Evolutionary conservation across 2,329 filamentous ascomycete species (phyloP).

Genomic region (Calonectria montana): DNA sequence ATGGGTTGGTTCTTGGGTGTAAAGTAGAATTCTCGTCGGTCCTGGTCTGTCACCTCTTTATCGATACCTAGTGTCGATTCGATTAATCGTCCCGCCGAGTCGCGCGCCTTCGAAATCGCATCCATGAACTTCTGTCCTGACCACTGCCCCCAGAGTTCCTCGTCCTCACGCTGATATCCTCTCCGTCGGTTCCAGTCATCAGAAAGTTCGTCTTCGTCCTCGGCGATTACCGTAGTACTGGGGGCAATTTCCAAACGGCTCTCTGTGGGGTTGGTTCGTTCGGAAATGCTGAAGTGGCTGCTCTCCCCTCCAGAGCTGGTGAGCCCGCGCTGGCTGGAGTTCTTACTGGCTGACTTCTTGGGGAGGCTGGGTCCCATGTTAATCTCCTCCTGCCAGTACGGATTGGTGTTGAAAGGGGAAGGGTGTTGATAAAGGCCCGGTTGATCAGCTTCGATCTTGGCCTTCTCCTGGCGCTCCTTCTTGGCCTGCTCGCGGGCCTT

Average conservation of each 20-base stretch:
- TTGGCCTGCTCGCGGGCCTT: conserved; percentile 78
- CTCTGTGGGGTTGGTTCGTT: conserved; percentile 51
- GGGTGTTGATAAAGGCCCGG: conserved; percentile 83
- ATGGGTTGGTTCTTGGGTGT: conserved; percentile 76
- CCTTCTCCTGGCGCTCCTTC: conserved; percentile 74
- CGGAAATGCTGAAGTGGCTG: conserved; percentile 54
- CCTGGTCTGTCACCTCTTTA: conserved; percentile 62
- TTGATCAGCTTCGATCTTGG: conserved; percentile 73
- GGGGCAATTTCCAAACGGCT: conserved; percentile 49
- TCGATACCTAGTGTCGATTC: conserved; percentile 65
- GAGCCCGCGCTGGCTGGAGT: conserved; percentile 69
- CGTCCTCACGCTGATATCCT: conserved; percentile 88
- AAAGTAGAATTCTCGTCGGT: conserved; percentile 71
- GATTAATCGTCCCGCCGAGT: conserved; percentile 65
- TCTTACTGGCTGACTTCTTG: conserved; percentile 69
- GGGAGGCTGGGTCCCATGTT: conserved; percentile 80
- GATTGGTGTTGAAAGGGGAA: conserved; percentile 86
- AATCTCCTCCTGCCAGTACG: conserved; percentile 91
- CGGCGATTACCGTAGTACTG: conserved; percentile 45
- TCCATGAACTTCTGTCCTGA: conserved; percentile 67
- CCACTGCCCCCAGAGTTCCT: conserved; percentile 83
- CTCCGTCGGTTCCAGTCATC: conserved; percentile 77
- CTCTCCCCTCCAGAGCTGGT: conserved; percentile 69
- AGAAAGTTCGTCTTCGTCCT: conserved; percentile 50
- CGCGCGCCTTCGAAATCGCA: conserved; percentile 68